Evolutionary conservation across 805 yeast genomes (phyloP).

Genomic region (Priceomyces haplophilus): DNA sequence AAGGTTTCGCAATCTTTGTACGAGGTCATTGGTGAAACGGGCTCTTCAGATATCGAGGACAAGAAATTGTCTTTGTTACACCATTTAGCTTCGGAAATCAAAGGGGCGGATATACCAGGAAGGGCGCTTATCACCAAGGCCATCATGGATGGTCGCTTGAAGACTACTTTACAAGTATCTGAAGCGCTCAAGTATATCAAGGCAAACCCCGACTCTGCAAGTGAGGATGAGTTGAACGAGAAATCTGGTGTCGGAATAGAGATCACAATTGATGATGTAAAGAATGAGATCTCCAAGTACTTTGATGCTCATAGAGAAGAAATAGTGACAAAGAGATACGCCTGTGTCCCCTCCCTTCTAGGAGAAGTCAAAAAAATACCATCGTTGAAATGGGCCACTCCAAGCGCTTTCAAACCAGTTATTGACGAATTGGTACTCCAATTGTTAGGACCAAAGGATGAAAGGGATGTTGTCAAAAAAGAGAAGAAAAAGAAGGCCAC

Average conservation of each 20-base stretch:
- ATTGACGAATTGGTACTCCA: conserved; percentile 75
- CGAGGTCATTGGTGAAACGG: conserved; percentile 50
- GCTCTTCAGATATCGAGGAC: conserved; percentile 47
- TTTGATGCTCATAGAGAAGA: conserved; percentile 57
- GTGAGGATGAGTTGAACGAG: conserved; percentile 51
- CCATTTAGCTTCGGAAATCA: conserved; percentile 69
- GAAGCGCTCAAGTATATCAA: conserved; percentile 79
- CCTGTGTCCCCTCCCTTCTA: conserved; percentile 70
- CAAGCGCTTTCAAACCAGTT: conserved; percentile 79
- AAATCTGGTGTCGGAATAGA: conserved; percentile 78
- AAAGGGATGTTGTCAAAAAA: conserved; percentile 79
- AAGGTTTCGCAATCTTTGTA: conserved; percentile 74
- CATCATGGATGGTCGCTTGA: conserved; percentile 61
- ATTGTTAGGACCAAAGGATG: conserved; percentile 91
- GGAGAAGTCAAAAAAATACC: conserved; percentile 74
- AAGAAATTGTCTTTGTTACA: conserved; percentile 66
- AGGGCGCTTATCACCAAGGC: conserved; percentile 56
- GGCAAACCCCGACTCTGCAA: conserved; percentile 42
- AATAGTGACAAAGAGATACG: conserved; percentile 72
- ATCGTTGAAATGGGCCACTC: conserved; percentile 87
- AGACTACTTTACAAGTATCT: conserved; percentile 68
- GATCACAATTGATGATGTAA: conserved; percentile 64
- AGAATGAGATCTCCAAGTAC: conserved; percentile 53
- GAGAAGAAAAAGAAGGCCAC: conserved; percentile 58
- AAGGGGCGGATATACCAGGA: conserved; percentile 51